Conservation (phyloP, 2,329 filamentous ascomycete genomes). For the Fusarium sp. region DNA sequence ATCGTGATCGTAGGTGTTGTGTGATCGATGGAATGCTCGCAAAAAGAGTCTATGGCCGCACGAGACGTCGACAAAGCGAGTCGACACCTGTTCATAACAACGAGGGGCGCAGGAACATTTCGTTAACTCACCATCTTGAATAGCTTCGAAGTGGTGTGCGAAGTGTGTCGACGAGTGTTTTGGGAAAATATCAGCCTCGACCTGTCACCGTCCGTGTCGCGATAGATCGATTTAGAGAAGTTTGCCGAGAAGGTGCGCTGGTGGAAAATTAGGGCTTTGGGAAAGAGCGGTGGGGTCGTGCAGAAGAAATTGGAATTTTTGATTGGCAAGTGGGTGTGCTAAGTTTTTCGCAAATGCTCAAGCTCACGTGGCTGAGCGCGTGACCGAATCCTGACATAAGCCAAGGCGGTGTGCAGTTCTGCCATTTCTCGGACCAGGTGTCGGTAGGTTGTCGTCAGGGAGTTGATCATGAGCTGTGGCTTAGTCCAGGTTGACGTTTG, state of each 20-base stretch:
- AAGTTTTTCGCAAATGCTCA: background rate
- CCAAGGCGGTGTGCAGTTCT: conserved; percentile 49
- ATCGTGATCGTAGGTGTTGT: conserved; percentile 33
- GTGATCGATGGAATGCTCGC: conserved; percentile 40
- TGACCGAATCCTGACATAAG: conserved; percentile 10
- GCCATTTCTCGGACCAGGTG: conserved; percentile 44
- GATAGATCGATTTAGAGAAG: conserved; percentile 52
- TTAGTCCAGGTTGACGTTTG: conserved; percentile 24
- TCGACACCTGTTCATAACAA: conserved; percentile 30
- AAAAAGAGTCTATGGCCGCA: conserved; percentile 25
- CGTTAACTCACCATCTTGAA: conserved; percentile 63
- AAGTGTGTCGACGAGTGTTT: conserved; percentile 57
- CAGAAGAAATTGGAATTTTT: conserved; percentile 47
- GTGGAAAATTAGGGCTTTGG: conserved; percentile 56
- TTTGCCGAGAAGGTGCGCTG: conserved; percentile 55
- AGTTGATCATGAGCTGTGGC: conserved; percentile 36
- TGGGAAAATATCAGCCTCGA: conserved; percentile 52
- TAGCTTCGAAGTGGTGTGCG: conserved; percentile 58
- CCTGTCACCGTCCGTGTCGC: conserved; percentile 53
- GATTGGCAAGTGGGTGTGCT: conserved; percentile 47
- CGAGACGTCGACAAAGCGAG: conserved; percentile 29
- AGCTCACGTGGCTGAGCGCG: conserved; percentile 45
- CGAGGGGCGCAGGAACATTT: conserved; percentile 35
- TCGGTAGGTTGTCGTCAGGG: conserved; percentile 44
- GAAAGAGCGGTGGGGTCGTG: conserved; percentile 38